A percentile compares a stretch with the other conserved stretches of the same genome.
phyloP scores from a whole-genome alignment of 1,284 basidiomycete species.

The Inonotus obliquus region DNA sequence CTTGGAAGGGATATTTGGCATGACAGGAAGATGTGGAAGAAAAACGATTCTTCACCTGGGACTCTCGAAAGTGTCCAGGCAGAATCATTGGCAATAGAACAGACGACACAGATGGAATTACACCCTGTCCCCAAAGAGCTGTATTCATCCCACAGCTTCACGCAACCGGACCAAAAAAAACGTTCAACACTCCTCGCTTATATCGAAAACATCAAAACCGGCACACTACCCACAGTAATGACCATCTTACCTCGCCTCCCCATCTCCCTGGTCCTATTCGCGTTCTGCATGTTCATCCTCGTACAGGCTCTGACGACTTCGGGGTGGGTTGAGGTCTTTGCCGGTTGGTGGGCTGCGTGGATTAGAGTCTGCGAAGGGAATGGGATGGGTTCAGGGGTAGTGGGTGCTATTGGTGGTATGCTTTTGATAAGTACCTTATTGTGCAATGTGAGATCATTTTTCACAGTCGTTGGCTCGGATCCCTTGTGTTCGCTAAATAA shows the following conservation, averaged over 20 bases:
- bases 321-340: constrained; percentile 92
- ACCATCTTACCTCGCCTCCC: constrained; percentile 71
- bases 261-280: constrained; percentile 83
- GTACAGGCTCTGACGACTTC: constrained; percentile 80
- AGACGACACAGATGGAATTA: background rate
- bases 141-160: background rate
- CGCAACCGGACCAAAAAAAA: constrained; percentile 8
- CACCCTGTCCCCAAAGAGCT: background rate
- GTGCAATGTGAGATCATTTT: constrained; percentile 63
- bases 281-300: constrained; percentile 93
- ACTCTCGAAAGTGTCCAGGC: background rate
- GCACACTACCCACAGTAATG: constrained; percentile 70
- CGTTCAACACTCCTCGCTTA: constrained; percentile 22
- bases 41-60: background rate
- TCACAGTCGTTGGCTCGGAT: background rate
- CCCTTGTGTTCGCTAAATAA: background rate
- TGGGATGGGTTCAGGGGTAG: constrained; percentile 32
- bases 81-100: background rate
- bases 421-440: constrained; percentile 52
- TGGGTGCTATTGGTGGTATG: constrained; percentile 46
- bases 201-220: constrained; percentile 22
- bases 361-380: constrained; percentile 22
- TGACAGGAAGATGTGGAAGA: constrained; percentile 26
- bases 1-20: constrained; percentile 29
- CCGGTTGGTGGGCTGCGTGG: constrained; percentile 61